Evolutionary conservation across 768 basidiomycete species (phyloP).

Genomic region (Boletus pseudopeckii): DNA sequence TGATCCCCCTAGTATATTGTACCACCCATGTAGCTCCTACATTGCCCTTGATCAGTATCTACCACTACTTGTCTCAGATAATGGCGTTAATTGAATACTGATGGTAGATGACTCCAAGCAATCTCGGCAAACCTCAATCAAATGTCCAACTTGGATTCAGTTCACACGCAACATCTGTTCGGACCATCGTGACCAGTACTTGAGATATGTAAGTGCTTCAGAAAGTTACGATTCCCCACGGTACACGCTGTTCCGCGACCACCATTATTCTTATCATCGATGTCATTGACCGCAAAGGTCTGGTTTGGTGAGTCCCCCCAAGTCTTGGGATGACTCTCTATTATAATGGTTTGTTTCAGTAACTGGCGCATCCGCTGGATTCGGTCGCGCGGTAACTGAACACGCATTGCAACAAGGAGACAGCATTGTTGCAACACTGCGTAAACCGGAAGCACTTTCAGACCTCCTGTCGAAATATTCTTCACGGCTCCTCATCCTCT

Average conservation of each 20-base stretch:
- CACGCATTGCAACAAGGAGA: slow-evolving; percentile 37
- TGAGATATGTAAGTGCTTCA: neutral
- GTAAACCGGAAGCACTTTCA: slow-evolving; percentile 28
- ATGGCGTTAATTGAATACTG: neutral
- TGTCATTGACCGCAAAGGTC: slow-evolving; percentile 14
- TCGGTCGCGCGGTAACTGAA: slow-evolving; percentile 37
- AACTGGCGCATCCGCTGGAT: slow-evolving; percentile 39
- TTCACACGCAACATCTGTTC: neutral
- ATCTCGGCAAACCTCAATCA: neutral
- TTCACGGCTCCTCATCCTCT: slow-evolving; percentile 35
- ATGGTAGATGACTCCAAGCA: neutral
- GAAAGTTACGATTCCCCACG: neutral
- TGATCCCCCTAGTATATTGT: neutral
- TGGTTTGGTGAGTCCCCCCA: slow-evolving; percentile 22
- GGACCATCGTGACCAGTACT: neutral
- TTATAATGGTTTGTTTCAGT: slow-evolving; percentile 24
- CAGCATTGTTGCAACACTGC: slow-evolving; percentile 41
- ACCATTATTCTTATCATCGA: neutral
- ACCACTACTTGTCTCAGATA: neutral
- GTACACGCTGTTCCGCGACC: neutral
- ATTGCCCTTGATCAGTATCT: neutral
- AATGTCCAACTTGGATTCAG: neutral
- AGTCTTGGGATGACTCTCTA: neutral
- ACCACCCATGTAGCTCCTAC: neutral
- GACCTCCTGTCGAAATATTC: slow-evolving; percentile 29